These are phyloP conservation scores for Sugiyamaella lignohabitans DNA, from an alignment of 805 yeast species.

Conservation along the genomic window DNA sequence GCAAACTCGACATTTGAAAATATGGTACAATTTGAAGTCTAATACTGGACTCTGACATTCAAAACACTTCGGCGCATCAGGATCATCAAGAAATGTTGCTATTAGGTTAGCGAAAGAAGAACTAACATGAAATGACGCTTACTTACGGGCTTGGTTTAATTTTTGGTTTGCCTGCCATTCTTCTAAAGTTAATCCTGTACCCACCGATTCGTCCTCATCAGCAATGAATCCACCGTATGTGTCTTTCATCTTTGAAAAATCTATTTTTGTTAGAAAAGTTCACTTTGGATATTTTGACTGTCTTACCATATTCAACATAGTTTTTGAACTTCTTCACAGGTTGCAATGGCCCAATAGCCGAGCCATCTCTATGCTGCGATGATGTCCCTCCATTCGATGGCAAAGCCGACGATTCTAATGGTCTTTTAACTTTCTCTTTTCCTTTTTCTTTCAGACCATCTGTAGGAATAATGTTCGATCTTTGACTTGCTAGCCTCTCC, in stretches of 20 bases:
- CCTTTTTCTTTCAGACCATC: slow-evolving; percentile 4
- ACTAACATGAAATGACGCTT: too few species aligned
- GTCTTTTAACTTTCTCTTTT: slow-evolving; percentile 3
- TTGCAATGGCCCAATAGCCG: slow-evolving; percentile 13
- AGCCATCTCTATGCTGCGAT: slow-evolving; percentile 14
- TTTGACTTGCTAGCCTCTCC: slow-evolving; percentile 19
- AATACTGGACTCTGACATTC: slow-evolving; percentile 81
- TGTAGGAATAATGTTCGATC: too few species aligned
- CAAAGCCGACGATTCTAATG: slow-evolving; percentile 1
- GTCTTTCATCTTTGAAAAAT: slow-evolving; percentile 86
- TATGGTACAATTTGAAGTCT: slow-evolving; percentile 61
- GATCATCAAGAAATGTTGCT: slow-evolving; percentile 42
- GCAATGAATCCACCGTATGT: slow-evolving; percentile 77
- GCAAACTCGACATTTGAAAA: slow-evolving; percentile 76
- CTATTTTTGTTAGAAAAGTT: slow-evolving; percentile 32
- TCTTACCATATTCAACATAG: slow-evolving; percentile 33
- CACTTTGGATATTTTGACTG: slow-evolving; percentile 14
- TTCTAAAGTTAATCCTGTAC: slow-evolving; percentile 35
- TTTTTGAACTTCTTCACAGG: slow-evolving; percentile 28
- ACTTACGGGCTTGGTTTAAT: slow-evolving; percentile 22
- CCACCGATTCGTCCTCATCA: slow-evolving; percentile 32
- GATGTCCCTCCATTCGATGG: neutral
- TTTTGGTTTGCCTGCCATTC: slow-evolving; percentile 52
- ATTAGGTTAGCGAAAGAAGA: too few species aligned
- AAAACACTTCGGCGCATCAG: slow-evolving; percentile 69